These are phyloP conservation scores for Medicago arabica DNA, from an alignment of 306 rosid species.

Conservation along the genomic window DNA sequence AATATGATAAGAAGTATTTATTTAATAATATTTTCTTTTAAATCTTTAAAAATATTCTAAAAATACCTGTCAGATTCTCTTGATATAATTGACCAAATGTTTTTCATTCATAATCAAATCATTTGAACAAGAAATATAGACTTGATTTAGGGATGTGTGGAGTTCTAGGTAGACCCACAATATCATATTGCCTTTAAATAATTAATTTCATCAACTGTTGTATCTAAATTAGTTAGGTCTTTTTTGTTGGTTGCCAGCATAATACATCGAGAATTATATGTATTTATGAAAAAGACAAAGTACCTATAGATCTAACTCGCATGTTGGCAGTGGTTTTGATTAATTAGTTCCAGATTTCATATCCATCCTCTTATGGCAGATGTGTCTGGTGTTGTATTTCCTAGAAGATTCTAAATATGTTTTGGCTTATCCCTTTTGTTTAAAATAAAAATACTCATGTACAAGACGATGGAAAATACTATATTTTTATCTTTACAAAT, in stretches of 20 bases:
- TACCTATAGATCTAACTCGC: background rate
- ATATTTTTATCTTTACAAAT: no score
- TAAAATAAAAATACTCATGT: background rate
- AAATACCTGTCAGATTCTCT: background rate
- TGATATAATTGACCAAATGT: conserved; percentile 24
- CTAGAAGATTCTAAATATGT: background rate
- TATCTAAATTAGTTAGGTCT: background rate
- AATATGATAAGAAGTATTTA: background rate
- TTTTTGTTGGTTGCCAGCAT: background rate
- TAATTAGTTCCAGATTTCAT: background rate
- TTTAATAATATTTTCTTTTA: background rate
- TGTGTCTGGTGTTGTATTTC: conserved; percentile 1
- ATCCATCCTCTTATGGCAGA: background rate
- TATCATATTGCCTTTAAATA: conserved; percentile 7
- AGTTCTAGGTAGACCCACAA: conserved; percentile 6
- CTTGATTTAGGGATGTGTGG: conserved; percentile 16
- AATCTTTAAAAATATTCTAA: background rate
- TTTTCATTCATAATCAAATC: conserved; percentile 14
- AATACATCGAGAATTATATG: background rate
- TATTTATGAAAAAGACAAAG: conserved; percentile 26
- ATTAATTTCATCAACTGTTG: conserved; percentile 19
- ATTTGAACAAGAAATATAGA: conserved; percentile 27
- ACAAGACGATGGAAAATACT: no score
- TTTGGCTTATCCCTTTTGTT: background rate
- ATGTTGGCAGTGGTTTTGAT: background rate